Conservation (phyloP, 208 protist species). For the Trypanosomatidae sp. region DNA sequence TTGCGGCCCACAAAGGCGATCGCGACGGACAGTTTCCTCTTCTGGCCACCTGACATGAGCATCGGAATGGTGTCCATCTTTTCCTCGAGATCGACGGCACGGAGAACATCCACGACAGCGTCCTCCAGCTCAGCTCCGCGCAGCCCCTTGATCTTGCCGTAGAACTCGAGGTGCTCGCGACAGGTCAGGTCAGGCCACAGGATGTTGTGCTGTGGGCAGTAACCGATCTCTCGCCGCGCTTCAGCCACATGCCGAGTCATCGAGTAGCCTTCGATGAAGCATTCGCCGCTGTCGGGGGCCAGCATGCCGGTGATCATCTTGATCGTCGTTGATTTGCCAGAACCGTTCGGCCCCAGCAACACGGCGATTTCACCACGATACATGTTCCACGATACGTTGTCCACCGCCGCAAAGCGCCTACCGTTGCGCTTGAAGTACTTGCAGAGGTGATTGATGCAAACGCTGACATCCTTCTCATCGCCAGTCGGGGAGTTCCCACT, state of each 20-base stretch:
- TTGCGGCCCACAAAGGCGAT: conserved; percentile 81
- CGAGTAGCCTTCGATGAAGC: conserved; percentile 60
- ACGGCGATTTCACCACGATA: conserved; percentile 59
- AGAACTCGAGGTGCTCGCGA: conserved; percentile 90
- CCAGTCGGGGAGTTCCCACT: conserved; percentile 13
- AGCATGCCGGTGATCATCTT: conserved; percentile 87
- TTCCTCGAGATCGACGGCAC: conserved; percentile 52
- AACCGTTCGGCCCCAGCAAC: conserved; percentile 77
- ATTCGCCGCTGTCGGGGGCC: conserved; percentile 58
- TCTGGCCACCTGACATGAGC: conserved; percentile 59
- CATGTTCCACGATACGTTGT: conserved; percentile 62
- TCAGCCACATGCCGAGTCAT: conserved; percentile 41
- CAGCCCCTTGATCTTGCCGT: conserved; percentile 93
- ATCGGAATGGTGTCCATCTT: conserved; percentile 43
- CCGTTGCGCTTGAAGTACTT: conserved; percentile 43
- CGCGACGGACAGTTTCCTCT: conserved; percentile 78
- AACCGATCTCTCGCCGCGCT: conserved; percentile 82
- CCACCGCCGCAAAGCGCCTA: conserved; percentile 57
- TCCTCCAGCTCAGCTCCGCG: conserved; percentile 38
- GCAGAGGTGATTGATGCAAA: conserved; percentile 24
- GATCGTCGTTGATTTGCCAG: conserved; percentile 78
- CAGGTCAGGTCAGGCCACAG: conserved; percentile 92
- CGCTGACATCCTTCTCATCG: conserved; percentile 42
- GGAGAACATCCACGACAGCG: conserved; percentile 37
- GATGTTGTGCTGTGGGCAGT: conserved; percentile 96